A percentile compares a stretch with the other conserved stretches of the same genome.
phyloP scores from a whole-genome alignment of 768 basidiomycete genomes.

The Boletus huronensis region DNA sequence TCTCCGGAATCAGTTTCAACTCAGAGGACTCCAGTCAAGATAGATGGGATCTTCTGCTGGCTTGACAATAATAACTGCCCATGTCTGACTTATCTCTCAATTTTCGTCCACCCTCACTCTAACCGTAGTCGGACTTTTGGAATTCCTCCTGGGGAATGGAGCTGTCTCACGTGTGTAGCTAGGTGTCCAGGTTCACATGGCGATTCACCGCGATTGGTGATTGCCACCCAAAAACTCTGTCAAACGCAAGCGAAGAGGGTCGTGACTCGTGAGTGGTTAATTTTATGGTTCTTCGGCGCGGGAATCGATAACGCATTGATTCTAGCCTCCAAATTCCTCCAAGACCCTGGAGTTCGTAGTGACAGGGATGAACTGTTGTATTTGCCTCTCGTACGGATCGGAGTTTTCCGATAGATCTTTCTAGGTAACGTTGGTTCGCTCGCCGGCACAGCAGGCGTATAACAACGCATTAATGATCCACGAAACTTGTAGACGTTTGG shows the following conservation, averaged over 20 bases:
- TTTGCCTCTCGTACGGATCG: neutral
- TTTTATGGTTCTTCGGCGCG: conserved; percentile 3
- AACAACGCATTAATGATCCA: conserved; percentile 1
- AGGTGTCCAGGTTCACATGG: neutral
- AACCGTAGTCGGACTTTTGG: conserved; percentile 8
- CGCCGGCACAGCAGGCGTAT: neutral
- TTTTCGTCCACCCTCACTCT: neutral
- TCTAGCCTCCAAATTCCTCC: neutral
- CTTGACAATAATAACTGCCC: neutral
- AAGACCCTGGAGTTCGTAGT: conserved; percentile 10
- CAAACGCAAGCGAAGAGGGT: conserved; percentile 3
- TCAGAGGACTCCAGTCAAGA: neutral
- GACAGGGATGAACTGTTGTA: neutral
- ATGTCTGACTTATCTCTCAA: neutral
- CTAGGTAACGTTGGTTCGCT: neutral
- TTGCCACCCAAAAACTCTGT: conserved; percentile 8
- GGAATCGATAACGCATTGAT: conserved; percentile 10
- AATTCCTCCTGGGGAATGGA: neutral
- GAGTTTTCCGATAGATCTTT: conserved; percentile 2
- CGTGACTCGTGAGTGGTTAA: conserved; percentile 6
- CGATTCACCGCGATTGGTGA: conserved; percentile 9
- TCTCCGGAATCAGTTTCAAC: neutral
- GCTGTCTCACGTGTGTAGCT: neutral
- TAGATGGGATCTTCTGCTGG: neutral
- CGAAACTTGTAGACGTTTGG: neutral